Evolutionary conservation across 257 asterid genomes (phyloP), one percentile per base, ranked within the genome.

Genomic region (Solanum neorickii): DNA sequence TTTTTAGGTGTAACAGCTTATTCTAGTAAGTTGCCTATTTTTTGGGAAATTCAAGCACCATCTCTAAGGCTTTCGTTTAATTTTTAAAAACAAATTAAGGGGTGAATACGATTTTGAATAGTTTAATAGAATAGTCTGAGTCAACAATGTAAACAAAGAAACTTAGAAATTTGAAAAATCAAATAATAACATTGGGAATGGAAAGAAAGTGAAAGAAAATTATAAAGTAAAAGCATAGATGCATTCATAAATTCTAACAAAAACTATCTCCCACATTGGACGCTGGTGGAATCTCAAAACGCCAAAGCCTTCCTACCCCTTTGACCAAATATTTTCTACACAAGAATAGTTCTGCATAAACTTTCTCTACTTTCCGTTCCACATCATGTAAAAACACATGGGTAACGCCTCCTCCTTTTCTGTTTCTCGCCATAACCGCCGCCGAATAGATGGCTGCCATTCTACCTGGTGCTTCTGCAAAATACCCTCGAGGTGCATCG

Each of bases 401-500:
- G 46, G 98, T 96, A 62, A 86, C 92, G 0, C 98, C 98, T 0
- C 94, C 23, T 69, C 87, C 82, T 39, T 90, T 94, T 92, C 98
- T 73, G 59, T 94, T 94, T 86, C 95, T 89, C 25, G 98, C 98
- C 98, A 96, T 94, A 70, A 96, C 96, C 1, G 98, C 98, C 10
- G 95, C 96, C 14, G 98, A 94, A 80, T 94, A 96, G 20, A 96
- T 94, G 56, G 98, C 98, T 14, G 98, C 92, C 99, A 96, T 96
- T 88, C 99, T 90, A 23, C 98, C 99, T 9, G 99, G 99, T 35
- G 98, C 98, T 86, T 93, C 93, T 72, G 97, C 80, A 69, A 92
- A 95, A 89, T 94, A 96, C 0, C 98, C 99, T 60, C 98, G 85
- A 6, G 99, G 99, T 12, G 99, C 99, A 72, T 94, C 99, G n/a